Evolutionary conservation across 2,329 filamentous ascomycete genomes (phyloP).

Genomic region (Neoascochyta sp.): DNA sequence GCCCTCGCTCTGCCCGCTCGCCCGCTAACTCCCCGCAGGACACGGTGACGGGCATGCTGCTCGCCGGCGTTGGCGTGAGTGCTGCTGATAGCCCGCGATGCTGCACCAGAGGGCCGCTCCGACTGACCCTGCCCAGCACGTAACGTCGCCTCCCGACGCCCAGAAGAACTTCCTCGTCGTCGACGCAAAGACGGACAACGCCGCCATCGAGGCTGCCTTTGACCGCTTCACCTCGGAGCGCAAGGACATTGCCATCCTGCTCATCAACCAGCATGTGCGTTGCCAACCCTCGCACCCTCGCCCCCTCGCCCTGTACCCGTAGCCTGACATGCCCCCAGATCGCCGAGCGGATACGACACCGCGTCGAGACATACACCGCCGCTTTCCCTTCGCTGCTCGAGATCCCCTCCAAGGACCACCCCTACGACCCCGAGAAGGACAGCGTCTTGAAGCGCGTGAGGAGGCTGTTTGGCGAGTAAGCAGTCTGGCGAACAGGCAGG

Average conservation of each 20-base stretch:
- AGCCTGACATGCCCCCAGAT: slow-evolving; percentile 54
- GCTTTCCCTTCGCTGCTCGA: slow-evolving; percentile 96
- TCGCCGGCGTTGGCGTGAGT: slow-evolving; percentile 89
- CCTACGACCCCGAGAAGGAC: slow-evolving; percentile 98
- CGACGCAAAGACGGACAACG: slow-evolving; percentile 84
- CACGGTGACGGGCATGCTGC: slow-evolving; percentile 90
- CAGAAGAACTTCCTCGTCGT: slow-evolving; percentile 99
- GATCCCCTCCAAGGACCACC: slow-evolving; percentile 98
- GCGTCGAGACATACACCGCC: slow-evolving; percentile 85
- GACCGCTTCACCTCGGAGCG: slow-evolving; percentile 81
- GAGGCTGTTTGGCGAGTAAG: slow-evolving; percentile 68
- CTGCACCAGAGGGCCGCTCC: not conserved
- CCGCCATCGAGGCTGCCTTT: slow-evolving; percentile 85
- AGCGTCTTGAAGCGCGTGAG: slow-evolving; percentile 87
- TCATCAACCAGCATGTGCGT: slow-evolving; percentile 95
- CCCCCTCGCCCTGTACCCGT: no score
- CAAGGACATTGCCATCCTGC: slow-evolving; percentile 93
- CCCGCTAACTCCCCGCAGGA: slow-evolving; percentile 56
- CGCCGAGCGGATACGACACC: slow-evolving; percentile 87
- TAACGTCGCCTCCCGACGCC: slow-evolving; percentile 79
- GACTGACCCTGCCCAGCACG: slow-evolving; percentile 61
- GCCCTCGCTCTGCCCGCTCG: not conserved
- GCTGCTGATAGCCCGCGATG: no score
- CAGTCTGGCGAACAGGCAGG: not conserved
- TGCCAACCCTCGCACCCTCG: no score